Percentiles rank a stretch among this genome's conserved stretches.
phyloP scores from a whole-genome alignment of 306 rosid species.

The Mimosa pudica region DNA sequence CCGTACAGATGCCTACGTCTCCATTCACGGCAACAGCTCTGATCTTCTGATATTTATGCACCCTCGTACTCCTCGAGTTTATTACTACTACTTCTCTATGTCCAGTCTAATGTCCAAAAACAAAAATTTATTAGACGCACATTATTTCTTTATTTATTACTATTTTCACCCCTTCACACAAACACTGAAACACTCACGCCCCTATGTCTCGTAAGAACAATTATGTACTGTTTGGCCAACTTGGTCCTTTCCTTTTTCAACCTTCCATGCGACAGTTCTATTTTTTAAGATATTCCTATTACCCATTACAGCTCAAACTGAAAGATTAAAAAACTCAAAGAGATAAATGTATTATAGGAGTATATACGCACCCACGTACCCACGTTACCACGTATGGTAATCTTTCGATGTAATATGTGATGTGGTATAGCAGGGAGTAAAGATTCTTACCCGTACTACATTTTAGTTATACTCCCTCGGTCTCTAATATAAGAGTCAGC shows the following conservation, averaged over 20 bases:
- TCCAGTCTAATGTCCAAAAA: no score
- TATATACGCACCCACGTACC: no score
- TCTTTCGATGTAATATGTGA: no score
- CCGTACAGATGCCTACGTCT: neutral
- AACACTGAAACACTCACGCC: neutral
- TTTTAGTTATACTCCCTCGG: no score
- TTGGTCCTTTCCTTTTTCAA: neutral
- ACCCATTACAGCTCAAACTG: neutral
- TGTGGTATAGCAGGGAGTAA: no score
- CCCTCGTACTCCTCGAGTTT: slow-evolving; percentile 16
- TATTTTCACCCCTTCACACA: neutral
- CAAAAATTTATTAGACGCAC: no score
- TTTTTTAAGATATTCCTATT: neutral
- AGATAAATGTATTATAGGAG: neutral
- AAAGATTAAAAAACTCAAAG: no score
- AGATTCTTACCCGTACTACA: no score
- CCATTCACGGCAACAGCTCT: neutral
- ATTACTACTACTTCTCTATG: no score
- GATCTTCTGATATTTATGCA: neutral
- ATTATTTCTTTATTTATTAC: neutral
- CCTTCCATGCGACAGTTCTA: neutral
- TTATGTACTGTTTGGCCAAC: neutral
- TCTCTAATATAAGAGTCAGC: no score
- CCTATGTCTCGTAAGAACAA: neutral
- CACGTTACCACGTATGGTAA: no score